Base-by-base conservation (phyloP, 2,329 filamentous ascomycete genomes). In the Pyricularia pennisetigena region DNA sequence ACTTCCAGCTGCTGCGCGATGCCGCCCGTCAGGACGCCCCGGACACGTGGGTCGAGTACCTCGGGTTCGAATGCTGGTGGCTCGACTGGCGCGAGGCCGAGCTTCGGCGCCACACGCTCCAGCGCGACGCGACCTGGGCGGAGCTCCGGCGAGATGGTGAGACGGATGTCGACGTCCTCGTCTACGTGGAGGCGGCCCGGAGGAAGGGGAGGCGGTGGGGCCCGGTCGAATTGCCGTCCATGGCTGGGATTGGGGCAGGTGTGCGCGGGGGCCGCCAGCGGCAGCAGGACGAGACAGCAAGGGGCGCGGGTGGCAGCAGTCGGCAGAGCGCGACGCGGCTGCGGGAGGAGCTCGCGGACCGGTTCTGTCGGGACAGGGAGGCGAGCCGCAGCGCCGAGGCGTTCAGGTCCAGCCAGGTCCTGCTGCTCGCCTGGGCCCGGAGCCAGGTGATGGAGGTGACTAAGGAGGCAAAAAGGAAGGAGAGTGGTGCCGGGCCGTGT, bases 41-140 rank as follows among this genome's bases (percentile, higher is more conserved):
- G 32, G 64, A n/a, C 16, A 66, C 64, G 1, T 66, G 64, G 64
- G 26, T 32, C 23, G 64, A 66, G 16, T 54, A 66, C 32, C 30
- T 54, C n/a, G 64, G 8, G 20, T 66, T 66, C 23, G 64, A 41
- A n/a, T 66, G 32, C 64, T 66, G 64, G 64, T 66, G 64, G 64
- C 30, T 54, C 20, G 64, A 66, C 41, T 49, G 41, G 41, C 41
- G 41, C 41, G 16, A 49, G 7, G 41, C 14, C 16, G 41, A 49
- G 41, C 41, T 49, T 4, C 5, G 20, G 41, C 41, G 41, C 41
- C 41, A 49, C 41, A 49, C 6, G 41, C 16, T n/a, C 41, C 41
- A 49, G 41, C 20, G 41, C 41, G 20, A 49, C 41, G 41, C 5
- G 41, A 49, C 41, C 16, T 49, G 41, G 41, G 41, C 20, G 41